Conservation (phyloP, 257 asterid genomes). For the Vinca minor region DNA sequence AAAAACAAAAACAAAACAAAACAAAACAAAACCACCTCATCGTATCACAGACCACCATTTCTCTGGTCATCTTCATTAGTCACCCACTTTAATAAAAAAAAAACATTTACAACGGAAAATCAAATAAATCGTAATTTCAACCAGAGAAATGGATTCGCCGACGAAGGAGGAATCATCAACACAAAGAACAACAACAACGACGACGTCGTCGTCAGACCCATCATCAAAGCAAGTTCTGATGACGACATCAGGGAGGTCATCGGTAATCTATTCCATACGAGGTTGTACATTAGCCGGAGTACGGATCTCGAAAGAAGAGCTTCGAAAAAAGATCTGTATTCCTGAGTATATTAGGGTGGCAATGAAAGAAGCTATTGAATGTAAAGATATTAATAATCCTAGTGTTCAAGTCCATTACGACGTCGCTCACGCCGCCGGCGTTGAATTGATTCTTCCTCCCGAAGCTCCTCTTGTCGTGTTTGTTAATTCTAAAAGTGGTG, state of each 20-base stretch:
- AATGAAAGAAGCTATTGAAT: slow-evolving; percentile 60
- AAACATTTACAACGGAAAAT: no score
- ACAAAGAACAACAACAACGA: no score
- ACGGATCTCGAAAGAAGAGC: slow-evolving; percentile 56
- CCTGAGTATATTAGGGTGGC: slow-evolving; percentile 77
- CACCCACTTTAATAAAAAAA: no score
- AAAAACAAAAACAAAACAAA: no score
- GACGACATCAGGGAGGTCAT: slow-evolving; percentile 58
- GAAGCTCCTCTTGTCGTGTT: slow-evolving; percentile 81
- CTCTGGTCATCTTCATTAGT: no score
- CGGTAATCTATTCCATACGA: slow-evolving; percentile 56
- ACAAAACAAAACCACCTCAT: no score
- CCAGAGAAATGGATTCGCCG: slow-evolving; percentile 29
- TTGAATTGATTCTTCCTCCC: slow-evolving; percentile 28
- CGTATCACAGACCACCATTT: no score
- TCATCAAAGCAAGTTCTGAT: slow-evolving; percentile 14
- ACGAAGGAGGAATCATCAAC: slow-evolving; percentile 15
- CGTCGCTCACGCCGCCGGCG: slow-evolving; percentile 31
- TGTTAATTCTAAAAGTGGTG: slow-evolving; percentile 82
- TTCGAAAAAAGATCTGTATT: slow-evolving; percentile 48
- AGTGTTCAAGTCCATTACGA: slow-evolving; percentile 32
- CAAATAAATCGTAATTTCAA: slow-evolving; percentile 5
- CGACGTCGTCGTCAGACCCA: no score
- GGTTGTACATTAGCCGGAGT: slow-evolving; percentile 64
- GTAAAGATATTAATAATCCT: slow-evolving; percentile 36